A percentile compares a stretch with the other conserved stretches of the same genome.
phyloP scores from a whole-genome alignment of 768 basidiomycete genomes.

The Suillus luteus region DNA sequence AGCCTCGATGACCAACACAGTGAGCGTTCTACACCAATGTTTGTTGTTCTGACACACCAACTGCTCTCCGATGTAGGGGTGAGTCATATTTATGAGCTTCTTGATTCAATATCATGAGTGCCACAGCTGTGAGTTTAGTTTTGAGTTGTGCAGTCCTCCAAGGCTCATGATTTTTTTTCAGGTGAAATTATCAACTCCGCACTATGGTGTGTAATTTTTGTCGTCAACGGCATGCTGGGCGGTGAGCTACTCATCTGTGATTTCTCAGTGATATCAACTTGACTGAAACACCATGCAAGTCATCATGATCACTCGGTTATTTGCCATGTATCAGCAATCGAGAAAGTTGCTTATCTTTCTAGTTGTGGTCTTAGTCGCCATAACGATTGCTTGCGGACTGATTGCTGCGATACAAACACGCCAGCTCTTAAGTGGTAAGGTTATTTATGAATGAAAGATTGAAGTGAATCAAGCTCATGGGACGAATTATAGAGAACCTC shows the following conservation, averaged over 20 bases:
- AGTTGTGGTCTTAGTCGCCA: not conserved
- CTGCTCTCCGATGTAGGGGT: not conserved
- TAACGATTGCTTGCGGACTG: not conserved
- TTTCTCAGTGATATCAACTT: not conserved
- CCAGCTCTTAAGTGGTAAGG: not conserved
- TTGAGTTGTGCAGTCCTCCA: not conserved
- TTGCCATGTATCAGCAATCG: slow-evolving; percentile 3
- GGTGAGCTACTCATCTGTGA: not conserved
- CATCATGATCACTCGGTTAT: not conserved
- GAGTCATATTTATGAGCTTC: not conserved
- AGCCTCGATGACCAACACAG: not conserved
- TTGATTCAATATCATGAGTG: not conserved
- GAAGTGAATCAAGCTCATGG: not conserved
- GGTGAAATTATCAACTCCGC: not conserved
- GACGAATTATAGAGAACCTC: not conserved
- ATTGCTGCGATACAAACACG: not conserved
- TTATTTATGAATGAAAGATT: not conserved
- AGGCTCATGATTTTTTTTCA: not conserved
- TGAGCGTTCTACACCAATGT: not conserved
- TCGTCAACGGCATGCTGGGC: not conserved
- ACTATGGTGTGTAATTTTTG: not conserved
- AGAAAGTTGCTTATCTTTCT: not conserved
- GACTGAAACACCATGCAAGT: not conserved
- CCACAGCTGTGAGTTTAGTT: not conserved
- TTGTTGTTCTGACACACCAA: not conserved